Conservation (phyloP, 768 basidiomycete species). For the Boletus rex-veris region DNA sequence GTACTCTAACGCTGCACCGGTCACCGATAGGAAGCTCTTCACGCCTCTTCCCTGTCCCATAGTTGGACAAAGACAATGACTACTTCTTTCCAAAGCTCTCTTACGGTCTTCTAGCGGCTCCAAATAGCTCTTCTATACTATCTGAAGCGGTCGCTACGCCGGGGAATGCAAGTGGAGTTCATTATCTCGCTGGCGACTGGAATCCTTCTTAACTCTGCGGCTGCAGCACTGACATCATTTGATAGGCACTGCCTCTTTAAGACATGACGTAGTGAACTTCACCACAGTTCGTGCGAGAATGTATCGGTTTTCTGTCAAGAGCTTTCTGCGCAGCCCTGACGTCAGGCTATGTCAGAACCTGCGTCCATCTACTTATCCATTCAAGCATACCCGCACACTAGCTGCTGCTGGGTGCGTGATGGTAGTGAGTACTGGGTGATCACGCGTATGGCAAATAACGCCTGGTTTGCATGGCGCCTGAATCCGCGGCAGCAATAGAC, state of each 20-base stretch:
- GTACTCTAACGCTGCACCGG: constrained; percentile 6
- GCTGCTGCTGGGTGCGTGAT: not conserved
- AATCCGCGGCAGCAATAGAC: constrained; percentile 11
- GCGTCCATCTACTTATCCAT: not conserved
- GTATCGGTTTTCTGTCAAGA: constrained; percentile 8
- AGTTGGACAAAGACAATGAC: not conserved
- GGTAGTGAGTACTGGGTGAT: not conserved
- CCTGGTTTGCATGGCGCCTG: not conserved
- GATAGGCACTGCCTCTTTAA: constrained; percentile 16
- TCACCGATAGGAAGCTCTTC: constrained; percentile 12
- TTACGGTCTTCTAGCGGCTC: constrained; percentile 11
- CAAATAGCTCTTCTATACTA: constrained; percentile 4
- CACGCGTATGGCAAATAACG: not conserved
- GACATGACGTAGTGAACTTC: constrained; percentile 6
- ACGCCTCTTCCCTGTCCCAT: constrained; percentile 3
- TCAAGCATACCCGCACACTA: not conserved
- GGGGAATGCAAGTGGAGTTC: constrained; percentile 16
- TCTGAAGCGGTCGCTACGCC: constrained; percentile 10
- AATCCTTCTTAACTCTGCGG: constrained; percentile 11
- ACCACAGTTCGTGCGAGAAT: constrained; percentile 4
- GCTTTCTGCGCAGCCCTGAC: constrained; percentile 25
- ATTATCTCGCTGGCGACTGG: constrained; percentile 4
- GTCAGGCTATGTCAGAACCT: constrained; percentile 15
- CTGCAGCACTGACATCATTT: constrained; percentile 23
- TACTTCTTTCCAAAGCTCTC: constrained; percentile 8